Evolutionary conservation across 345 rosid species (phyloP), one percentile per base, ranked within the genome.

Genomic region (Crucihimalaya himalaica): DNA sequence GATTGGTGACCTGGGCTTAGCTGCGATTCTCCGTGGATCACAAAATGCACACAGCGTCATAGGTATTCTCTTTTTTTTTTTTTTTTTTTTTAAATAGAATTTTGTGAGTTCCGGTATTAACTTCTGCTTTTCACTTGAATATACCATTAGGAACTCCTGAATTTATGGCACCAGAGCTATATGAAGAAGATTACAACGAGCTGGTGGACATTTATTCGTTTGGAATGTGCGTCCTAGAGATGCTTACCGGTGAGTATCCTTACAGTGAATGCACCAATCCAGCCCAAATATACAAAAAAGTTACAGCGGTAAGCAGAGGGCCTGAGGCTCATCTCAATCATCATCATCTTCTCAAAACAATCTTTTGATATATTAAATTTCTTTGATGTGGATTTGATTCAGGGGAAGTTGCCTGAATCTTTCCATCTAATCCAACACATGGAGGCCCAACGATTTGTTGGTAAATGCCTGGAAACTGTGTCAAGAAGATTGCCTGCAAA

Each of bases 81-180:
- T 21, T n/a, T 37, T 4, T 68, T 23, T 50, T 29, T 13, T 14
- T 14, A 8, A n/a, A 21, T 45, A n/a, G 20, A 28, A 10, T 29
- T 52, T 62, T 19, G 57, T 40, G 31, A 39, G 20, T 40, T 68
- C 21, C 16, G 5, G 37, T 70, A n/a, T 64, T 65, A 20, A 59
- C 35, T 15, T 28, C 19, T 52, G 47, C 13, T 35, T 65, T 13
- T 56, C 7, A 61, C 56, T 43, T 51, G 37, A 14, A 25, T 56
- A 5, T 18, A 39, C 43, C 8, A n/a, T 63, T 67, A 91, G 98
- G 99, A 46, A 95, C 99, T 3, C 99, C 99, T 12, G 99, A 95
- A 32, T 95, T 92, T 80, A 95, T 95, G 99, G 99, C 99, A 15
- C 99, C 98, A 1, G 99, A 95, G 74, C 79, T 95, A 20, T 95